Percentiles rank a stretch among this genome's conserved stretches.
These are phyloP conservation scores for Grosmannia serpens DNA, from an alignment of 2,329 filamentous ascomycete genomes.

Conservation along the genomic window DNA sequence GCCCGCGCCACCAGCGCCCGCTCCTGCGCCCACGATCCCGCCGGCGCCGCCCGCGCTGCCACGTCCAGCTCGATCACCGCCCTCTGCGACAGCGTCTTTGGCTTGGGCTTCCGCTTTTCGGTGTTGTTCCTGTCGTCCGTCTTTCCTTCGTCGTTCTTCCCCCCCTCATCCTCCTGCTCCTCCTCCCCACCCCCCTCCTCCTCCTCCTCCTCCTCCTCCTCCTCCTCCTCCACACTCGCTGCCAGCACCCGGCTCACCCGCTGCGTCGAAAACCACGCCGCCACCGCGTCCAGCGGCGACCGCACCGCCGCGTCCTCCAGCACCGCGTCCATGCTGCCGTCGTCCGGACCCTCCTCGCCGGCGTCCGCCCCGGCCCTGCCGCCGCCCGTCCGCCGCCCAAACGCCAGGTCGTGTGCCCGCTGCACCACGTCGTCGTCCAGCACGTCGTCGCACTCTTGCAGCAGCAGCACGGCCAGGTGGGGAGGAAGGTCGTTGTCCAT, in stretches of 20 bases:
- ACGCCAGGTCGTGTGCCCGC: slow-evolving; percentile 79
- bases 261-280: slow-evolving; percentile 79
- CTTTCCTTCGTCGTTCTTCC: too few relatives aligned
- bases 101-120: too few relatives aligned
- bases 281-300: slow-evolving; percentile 79
- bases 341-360: slow-evolving; percentile 49
- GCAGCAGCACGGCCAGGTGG: slow-evolving; percentile 63
- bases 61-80: slow-evolving; percentile 38
- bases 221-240: slow-evolving; percentile 40
- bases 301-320: slow-evolving; percentile 77
- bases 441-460: slow-evolving; percentile 72
- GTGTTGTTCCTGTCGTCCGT: too few relatives aligned
- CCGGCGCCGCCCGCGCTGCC: slow-evolving; percentile 63
- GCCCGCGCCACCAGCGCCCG: slow-evolving; percentile 49
- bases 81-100: too few relatives aligned
- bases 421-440: slow-evolving; percentile 68
- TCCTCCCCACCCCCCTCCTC: slow-evolving; percentile 14
- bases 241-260: slow-evolving; percentile 59
- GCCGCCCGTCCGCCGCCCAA: slow-evolving; percentile 66
- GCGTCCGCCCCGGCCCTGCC: slow-evolving; percentile 43
- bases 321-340: slow-evolving; percentile 59
- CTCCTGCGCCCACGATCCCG: slow-evolving; percentile 59
- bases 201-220: slow-evolving; percentile 17
- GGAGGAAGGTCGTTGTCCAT: slow-evolving; percentile 57
- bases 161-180: too few relatives aligned